Base-by-base conservation (phyloP, 345 rosid species). In the Fremontodendron californicum region DNA sequence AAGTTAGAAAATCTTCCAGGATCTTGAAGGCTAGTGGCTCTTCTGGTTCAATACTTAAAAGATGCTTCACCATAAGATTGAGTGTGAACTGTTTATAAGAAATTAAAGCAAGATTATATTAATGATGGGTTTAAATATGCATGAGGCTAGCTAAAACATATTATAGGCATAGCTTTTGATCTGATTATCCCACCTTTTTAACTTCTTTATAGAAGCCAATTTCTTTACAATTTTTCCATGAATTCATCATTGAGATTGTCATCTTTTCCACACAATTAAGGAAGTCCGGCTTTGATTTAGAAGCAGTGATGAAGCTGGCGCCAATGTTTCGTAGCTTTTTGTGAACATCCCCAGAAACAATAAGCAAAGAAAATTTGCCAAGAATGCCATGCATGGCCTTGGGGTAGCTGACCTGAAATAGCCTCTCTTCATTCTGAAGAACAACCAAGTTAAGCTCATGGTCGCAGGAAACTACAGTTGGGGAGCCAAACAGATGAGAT, bases 391-490 rank as follows among this genome's bases (percentile, higher is more conserved):
- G 90, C 88, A 94, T 87, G 46, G 92, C 82, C 78, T 84, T 88
- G 19, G 98, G 97, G 76, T 94, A 94, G 82, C 85, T 84, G 3
- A 83, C 88, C 75, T 65, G 82, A 88, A 94, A 90, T 37, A 91
- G 75, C 87, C 80, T 91, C 84, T 82, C 97, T 75, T 94, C 97
- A 42, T 91, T 93, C 75, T 90, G 97, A 60, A 94, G 98, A 78
- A 94, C 79, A 73, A 90, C 88, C 89, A 77, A 74, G 88, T 91
- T 94, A 77, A 93, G 86, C 74, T 93, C 97, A 39, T 82, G 81
- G 85, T 93, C 95, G 72, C 97, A 92, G 9, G 97, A 93, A 16
- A 94, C 97, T 75, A 94, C 84, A 33, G 97, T 83, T 25, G 92
- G 91, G 1, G 90, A 90, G 19, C 98, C 97, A 81, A 94, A 93